Percentiles rank a stretch among this genome's conserved stretches.
phyloP scores from a whole-genome alignment of 768 basidiomycete species.

The Phallus indusiatus region DNA sequence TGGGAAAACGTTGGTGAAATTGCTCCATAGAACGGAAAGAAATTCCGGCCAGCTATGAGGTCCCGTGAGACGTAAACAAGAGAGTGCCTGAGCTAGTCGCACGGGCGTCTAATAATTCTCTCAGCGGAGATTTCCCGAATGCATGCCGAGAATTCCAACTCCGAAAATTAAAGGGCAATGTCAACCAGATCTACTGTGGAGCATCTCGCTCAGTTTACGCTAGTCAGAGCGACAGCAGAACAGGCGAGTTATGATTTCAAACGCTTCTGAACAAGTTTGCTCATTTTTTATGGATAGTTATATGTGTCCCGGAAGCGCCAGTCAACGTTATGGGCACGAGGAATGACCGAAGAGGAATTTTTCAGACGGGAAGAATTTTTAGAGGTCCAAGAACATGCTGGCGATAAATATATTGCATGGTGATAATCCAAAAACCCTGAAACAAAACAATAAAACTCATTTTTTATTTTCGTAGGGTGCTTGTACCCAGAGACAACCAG shows the following conservation, averaged over 20 bases:
- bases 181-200: not conserved
- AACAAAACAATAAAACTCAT: not conserved
- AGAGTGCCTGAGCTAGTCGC: too few relatives aligned
- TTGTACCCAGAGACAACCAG: slow-evolving; percentile 44
- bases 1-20: too few relatives aligned
- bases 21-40: too few relatives aligned
- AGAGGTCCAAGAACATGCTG: slow-evolving; percentile 34
- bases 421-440: not conserved
- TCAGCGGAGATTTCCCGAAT: too few relatives aligned
- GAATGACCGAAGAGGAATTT: slow-evolving; percentile 37
- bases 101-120: too few relatives aligned
- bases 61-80: too few relatives aligned
- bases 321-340: slow-evolving; percentile 34
- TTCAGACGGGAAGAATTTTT: slow-evolving; percentile 31
- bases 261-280: not conserved
- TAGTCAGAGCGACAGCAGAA: not conserved
- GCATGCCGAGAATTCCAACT: not conserved
- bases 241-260: not conserved
- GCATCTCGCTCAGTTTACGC: not conserved
- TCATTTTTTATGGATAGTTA: not conserved
- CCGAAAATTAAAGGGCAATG: not conserved
- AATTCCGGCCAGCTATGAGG: too few relatives aligned
- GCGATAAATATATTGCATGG: slow-evolving; percentile 38
- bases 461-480: slow-evolving; percentile 26
- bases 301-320: slow-evolving; percentile 2